Percentiles rank a stretch among this genome's conserved stretches.
Conservation (phyloP, 83 land plant species). For the Larix sibirica region DNA sequence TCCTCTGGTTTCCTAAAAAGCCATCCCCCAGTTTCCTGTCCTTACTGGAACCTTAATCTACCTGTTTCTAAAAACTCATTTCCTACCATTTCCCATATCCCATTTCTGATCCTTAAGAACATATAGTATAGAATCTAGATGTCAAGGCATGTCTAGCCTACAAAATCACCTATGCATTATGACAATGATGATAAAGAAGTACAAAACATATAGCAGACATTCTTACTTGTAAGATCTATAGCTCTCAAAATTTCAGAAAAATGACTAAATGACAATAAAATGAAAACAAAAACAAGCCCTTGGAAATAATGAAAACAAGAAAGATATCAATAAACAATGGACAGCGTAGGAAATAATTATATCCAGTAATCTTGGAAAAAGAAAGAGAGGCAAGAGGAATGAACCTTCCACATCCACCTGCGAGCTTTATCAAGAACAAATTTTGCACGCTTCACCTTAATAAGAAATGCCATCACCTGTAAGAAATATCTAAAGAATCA, state of each 20-base stretch:
- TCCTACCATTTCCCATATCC: too few relatives aligned
- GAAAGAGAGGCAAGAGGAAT: neutral
- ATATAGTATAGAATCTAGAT: too few relatives aligned
- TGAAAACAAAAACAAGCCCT: neutral
- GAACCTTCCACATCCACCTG: conserved; percentile 98
- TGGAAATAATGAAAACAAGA: neutral
- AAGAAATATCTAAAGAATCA: conserved; percentile 7
- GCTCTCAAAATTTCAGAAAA: conserved; percentile 1
- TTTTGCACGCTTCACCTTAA: conserved; percentile 96
- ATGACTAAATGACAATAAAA: neutral
- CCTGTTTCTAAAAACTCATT: too few relatives aligned
- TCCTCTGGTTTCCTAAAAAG: too few relatives aligned
- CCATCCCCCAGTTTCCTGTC: too few relatives aligned
- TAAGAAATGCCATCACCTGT: conserved; percentile 87
- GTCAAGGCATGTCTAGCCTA: too few relatives aligned
- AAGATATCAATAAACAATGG: neutral
- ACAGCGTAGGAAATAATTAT: neutral
- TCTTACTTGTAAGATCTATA: neutral
- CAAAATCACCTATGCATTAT: too few relatives aligned
- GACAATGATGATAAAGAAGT: too few relatives aligned
- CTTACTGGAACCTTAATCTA: too few relatives aligned
- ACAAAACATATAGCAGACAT: too few relatives aligned
- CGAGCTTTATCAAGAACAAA: conserved; percentile 96
- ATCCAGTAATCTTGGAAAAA: neutral
- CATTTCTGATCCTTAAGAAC: too few relatives aligned